Base-by-base conservation (phyloP, 306 rosid species). In the Sophora flavescens region DNA sequence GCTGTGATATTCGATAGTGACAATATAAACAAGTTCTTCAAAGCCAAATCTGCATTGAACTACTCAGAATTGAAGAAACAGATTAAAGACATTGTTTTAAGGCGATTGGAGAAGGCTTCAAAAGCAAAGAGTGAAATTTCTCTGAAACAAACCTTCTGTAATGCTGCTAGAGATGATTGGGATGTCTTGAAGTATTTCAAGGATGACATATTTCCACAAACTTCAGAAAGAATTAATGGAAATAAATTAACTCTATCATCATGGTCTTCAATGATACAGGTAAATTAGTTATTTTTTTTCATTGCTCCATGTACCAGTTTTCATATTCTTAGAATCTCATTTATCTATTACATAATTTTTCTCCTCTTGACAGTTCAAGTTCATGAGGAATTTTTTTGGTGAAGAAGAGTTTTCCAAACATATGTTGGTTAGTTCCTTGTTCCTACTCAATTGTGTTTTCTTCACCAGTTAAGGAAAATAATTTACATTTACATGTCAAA, bases 191-290 rank as follows among this genome's bases (percentile, higher is more conserved):
- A 53, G 60, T 68, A 68, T 39, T 75, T 75, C 15, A 35, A 68
- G 64, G 17, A 75, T 42, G 83, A 47, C 60, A 47, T 8, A 51
- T 68, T 30, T 68, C 67, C 75, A 2, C 58, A 36, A 67, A 18
- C 48, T 13, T 26, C 52, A 8, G 12, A 58, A 35, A 38, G 38
- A 8, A 42, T 85, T 50, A 17, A 78, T 7, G 65, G 70, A 47
- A 70, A 79, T 30, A 35, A 13, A 15, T 56, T 85, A 11, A 71
- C 45, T 10, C 52, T 82, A 14, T 47, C 82, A 17, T 70, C 84
- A 1, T 82, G 84, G 86, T 76, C 83, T 65, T 74, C 73, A 61
- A 71, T 51, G 4, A 58, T 85, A 41, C 86, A 85, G 84, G 89
- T 85, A 66, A 22, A 26, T 10, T 18, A 5, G 8, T 11, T 71